Percentiles rank a stretch among this genome's conserved stretches.
phyloP scores from a whole-genome alignment of 31 red algal genomes.

The Endocladia muricata region DNA sequence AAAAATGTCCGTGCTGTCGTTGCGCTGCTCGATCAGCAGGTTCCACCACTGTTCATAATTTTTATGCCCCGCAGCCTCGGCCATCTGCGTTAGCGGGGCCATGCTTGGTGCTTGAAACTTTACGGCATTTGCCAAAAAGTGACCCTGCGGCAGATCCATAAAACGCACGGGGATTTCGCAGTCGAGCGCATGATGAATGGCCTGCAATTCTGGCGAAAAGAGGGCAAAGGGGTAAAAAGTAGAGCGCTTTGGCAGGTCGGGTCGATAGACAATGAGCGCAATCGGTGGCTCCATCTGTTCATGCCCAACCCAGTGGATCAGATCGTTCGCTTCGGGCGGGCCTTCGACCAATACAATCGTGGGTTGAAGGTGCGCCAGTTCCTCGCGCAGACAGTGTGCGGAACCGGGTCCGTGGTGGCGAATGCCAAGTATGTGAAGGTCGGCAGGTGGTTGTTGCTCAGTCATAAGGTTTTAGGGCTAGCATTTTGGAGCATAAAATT shows the following conservation, averaged over 20 bases:
- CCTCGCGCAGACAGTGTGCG: not conserved
- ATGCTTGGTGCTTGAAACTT: not conserved
- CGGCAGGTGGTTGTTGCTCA: too few relatives aligned
- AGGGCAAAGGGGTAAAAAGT: not conserved
- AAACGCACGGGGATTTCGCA: not conserved
- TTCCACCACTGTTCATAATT: not conserved
- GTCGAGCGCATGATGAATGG: not conserved
- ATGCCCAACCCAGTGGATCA: not conserved
- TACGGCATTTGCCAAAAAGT: not conserved
- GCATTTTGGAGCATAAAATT: too few relatives aligned
- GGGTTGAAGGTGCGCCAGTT: not conserved
- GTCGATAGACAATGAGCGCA: not conserved
- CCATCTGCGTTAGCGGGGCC: not conserved
- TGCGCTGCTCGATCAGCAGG: not conserved
- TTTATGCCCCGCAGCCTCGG: not conserved
- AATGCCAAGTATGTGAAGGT: too few relatives aligned
- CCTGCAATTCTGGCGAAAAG: conserved; percentile 1
- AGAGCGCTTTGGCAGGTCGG: not conserved
- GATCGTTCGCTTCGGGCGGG: not conserved
- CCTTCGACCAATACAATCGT: not conserved
- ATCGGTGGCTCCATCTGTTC: not conserved
- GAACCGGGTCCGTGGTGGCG: not conserved
- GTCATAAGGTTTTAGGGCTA: too few relatives aligned
- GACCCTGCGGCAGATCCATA: not conserved
- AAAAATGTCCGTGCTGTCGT: not conserved